Evolutionary conservation across 192 early-diverging fungal species (phyloP).

Genomic region (Spizellomyces punctatus): DNA sequence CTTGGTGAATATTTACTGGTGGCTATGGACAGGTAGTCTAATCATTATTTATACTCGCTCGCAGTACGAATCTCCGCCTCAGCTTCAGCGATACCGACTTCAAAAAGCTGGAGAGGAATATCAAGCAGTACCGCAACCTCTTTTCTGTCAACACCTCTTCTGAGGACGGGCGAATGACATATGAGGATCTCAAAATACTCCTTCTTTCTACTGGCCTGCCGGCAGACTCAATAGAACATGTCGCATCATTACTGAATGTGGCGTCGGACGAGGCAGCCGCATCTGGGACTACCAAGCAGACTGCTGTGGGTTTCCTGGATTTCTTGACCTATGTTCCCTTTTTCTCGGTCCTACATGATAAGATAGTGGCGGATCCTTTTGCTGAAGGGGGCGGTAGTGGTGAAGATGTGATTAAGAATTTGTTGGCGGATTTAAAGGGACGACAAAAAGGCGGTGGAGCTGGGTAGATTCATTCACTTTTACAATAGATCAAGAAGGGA

Average conservation of each 20-base stretch:
- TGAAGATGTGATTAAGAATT: conserved; percentile 10
- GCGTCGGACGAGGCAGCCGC: neutral
- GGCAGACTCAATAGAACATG: neutral
- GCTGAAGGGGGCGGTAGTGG: conserved; percentile 13
- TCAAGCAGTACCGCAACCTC: conserved; percentile 29
- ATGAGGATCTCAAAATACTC: conserved; percentile 30
- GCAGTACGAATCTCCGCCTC: conserved; percentile 21
- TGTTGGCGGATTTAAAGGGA: conserved; percentile 16
- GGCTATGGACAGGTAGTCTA: neutral
- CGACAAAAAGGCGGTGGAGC: neutral
- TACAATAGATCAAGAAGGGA: neutral
- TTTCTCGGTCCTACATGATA: conserved; percentile 25
- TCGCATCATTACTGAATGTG: conserved; percentile 23
- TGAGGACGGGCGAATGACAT: conserved; percentile 29
- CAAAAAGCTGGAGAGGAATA: conserved; percentile 32
- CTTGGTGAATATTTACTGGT: neutral
- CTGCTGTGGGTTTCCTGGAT: conserved; percentile 26
- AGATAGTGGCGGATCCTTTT: conserved; percentile 28
- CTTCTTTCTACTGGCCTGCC: conserved; percentile 28
- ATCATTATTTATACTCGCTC: neutral
- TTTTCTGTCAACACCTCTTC: conserved; percentile 19
- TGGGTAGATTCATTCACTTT: neutral
- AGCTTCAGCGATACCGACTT: conserved; percentile 37
- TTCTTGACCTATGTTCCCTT: conserved; percentile 35
- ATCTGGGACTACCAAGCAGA: conserved; percentile 8